Evolutionary conservation across 257 asterid genomes (phyloP).

Genomic region (Ajuga chamaepitys): DNA sequence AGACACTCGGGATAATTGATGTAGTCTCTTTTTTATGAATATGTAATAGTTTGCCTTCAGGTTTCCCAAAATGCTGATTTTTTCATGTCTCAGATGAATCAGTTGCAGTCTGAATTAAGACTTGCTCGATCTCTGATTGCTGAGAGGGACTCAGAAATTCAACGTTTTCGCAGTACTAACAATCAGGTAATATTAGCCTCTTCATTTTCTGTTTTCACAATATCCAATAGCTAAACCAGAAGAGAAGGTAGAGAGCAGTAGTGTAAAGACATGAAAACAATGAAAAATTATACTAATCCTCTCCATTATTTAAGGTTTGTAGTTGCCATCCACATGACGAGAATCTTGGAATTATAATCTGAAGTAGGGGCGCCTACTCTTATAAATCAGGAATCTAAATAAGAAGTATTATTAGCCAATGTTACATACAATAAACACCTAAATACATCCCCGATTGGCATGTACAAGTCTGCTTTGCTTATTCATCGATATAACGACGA

Average conservation of each 20-base stretch:
- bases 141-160: constrained; percentile 86
- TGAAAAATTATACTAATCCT: neutral
- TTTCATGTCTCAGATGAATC: constrained; percentile 72
- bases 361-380: no score
- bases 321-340: no score
- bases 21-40: neutral
- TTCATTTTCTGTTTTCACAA: neutral
- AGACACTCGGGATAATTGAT: neutral
- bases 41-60: neutral
- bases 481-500: no score
- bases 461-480: no score
- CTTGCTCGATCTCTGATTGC: constrained; percentile 92
- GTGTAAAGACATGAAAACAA: neutral
- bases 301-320: neutral
- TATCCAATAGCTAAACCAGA: neutral
- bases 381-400: no score
- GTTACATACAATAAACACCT: neutral
- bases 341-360: no score
- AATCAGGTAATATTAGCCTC: constrained; percentile 50
- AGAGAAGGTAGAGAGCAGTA: neutral
- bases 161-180: constrained; percentile 65
- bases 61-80: constrained; percentile 6
- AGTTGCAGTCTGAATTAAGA: constrained; percentile 80
- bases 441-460: neutral
- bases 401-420: no score